Base-by-base conservation (phyloP, 352 stramenopile species). In the Pythium periplocum region DNA sequence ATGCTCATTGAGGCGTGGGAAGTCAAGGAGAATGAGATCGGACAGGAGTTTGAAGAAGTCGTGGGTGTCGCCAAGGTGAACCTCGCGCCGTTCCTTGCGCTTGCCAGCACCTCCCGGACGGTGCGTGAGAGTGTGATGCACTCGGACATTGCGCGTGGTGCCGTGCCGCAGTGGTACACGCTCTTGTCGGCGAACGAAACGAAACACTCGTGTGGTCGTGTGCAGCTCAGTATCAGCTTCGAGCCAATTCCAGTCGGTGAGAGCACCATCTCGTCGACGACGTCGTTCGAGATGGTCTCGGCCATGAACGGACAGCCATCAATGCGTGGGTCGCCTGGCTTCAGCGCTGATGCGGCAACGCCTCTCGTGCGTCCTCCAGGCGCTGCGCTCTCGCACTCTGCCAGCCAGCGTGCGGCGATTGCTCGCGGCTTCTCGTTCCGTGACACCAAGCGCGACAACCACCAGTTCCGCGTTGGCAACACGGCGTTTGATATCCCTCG, bases 1-100 rank as follows among this genome's bases (percentile, higher is more conserved):
- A 90, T 94, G 74, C 60, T 94, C 41, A 91, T 94, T 42, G 84
- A 94, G 57, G 84, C 82, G 2, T 94, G 84, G 84, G 75, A 89
- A 64, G 67, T 87, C n/a, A 59, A 73, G 31, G 51, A 63, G 36
- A 51, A 65, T 2, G 71, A 75, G 33, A 49, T 71, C n/a, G 68
- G 65, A 2, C 34, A 53, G 2, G 64, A 79, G 3, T 65, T 71
- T 3, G 84, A 95, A 50, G 78, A 87, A 55, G 59, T 95, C 33
- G 55, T 95, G 33, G 85, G 83, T 26, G 83, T 95, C 6, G 83
- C 83, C 26, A 95, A 93, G 58, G 85, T 95, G 17, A 95, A 95
- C 48, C 57, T 95, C 41, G 85, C 84, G 12, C 85, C 85, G n/a
- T 95, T 93, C 60, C 61, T 95, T 45, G 85, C 85, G 2, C 66